Base-by-base conservation (phyloP, 2,329 filamentous ascomycete genomes). In the Talaromyces funiculosus region DNA sequence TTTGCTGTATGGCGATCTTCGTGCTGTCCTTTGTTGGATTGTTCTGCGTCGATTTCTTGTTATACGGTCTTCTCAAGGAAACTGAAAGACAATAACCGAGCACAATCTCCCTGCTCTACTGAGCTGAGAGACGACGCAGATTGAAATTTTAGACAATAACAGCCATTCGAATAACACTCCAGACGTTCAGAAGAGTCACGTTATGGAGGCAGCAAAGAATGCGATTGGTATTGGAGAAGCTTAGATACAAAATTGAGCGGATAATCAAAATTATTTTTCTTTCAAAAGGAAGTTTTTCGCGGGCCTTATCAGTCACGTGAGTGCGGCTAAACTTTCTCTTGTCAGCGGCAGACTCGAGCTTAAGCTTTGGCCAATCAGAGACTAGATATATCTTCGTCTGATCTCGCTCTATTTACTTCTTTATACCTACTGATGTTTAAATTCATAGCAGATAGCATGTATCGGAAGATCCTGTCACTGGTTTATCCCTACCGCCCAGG, bases 301-400 rank as follows among this genome's bases (percentile, higher is more conserved):
- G 63, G 61, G 22, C 31, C 38, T 43, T 53, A 49, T 61, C 29
- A 2, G 31, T 67, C 68, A 70, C 68, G 68, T 70, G 68, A 61
- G n/a, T 35, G 12, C 60, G 62, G 59, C 20, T 62, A 61, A n/a
- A 57, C 51, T 54, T 63, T 55, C 62, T 24, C 20, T 40, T 12
- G 8, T 54, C n/a, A n/a, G 24, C 0, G 4, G 4, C 29, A 4
- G 35, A 38, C 20, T 29, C 33, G 18, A 29, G 35, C 40, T 42
- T 22, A 22, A 53, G 45, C 31, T 51, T 59, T 14, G 24, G 35
- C 57, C 35, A 53, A 59, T 59, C 57, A 53, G 57, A 49, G 45
- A 1, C 3, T 6, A 42, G 35, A 16, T 59, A 59, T n/a, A 8
- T 35, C 43, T 47, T 22, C 45, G 8, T 51, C 45, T 33, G n/a